Conservation (phyloP, 2,329 filamentous ascomycete species). For the Calonectria ilicicola region DNA sequence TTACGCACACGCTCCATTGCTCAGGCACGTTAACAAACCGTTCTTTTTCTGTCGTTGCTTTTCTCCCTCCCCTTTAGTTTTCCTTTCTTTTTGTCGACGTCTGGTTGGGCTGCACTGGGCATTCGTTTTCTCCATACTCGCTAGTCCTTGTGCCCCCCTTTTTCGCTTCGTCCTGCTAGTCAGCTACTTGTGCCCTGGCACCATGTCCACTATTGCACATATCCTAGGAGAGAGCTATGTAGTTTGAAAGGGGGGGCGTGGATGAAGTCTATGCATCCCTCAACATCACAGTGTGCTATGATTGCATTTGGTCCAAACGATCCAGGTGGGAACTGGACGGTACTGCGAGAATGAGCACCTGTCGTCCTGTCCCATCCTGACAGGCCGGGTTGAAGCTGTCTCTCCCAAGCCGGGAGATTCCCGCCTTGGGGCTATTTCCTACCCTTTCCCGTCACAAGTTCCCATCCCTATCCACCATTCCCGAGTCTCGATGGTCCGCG, state of each 20-base stretch:
- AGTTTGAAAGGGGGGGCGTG: conserved; percentile 28
- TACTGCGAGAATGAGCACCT: conserved; percentile 12
- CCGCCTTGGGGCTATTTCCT: conserved; percentile 18
- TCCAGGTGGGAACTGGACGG: not conserved
- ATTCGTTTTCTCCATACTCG: conserved; percentile 12
- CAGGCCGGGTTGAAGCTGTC: conserved; percentile 30
- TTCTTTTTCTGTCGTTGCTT: conserved; percentile 30
- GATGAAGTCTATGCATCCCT: conserved; percentile 17
- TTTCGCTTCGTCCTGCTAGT: conserved; percentile 21
- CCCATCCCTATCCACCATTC: conserved; percentile 41
- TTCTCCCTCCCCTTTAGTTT: conserved; percentile 23
- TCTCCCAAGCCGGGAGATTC: conserved; percentile 20
- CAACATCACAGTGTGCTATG: conserved; percentile 25
- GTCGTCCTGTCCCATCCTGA: conserved; percentile 9
- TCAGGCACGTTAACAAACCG: conserved; percentile 39
- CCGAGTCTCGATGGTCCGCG: conserved; percentile 35
- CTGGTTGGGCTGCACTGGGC: conserved; percentile 25
- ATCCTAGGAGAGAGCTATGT: conserved; percentile 11
- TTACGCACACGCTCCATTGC: conserved; percentile 37
- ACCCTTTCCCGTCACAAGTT: conserved; percentile 31
- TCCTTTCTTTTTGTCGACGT: conserved; percentile 17
- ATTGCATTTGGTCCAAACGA: conserved; percentile 28
- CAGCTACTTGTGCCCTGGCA: conserved; percentile 2
- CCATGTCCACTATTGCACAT: conserved; percentile 20
- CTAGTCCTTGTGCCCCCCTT: not conserved